Percentiles rank a stretch among this genome's conserved stretches.
These are phyloP conservation scores for Sorghum bicolor DNA, from an alignment of 176 grass and related monocot species.

Conservation along the genomic window Sorghum_bicolor_NCBIv3 NC_012874.2:3613501-3614000, in stretches of 20 bases:
- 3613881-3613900: constrained; percentile 26
- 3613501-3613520: constrained; percentile 56
- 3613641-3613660: neutral
- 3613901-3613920: neutral
- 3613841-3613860: constrained; percentile 49
- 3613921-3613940: neutral
- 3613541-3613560: constrained; percentile 44
- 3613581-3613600: neutral
- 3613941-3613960: neutral
- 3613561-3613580: neutral
- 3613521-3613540: constrained; percentile 67
- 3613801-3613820: neutral
- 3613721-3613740: constrained; percentile 66
- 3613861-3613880: constrained; percentile 28
- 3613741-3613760: constrained; percentile 9
- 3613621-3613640: neutral
- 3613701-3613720: constrained; percentile 85
- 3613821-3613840: constrained; percentile 43
- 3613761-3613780: constrained; percentile 62
- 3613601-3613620: neutral
- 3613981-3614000: constrained; percentile 50
- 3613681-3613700: constrained; percentile 70
- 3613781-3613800: constrained; percentile 43
- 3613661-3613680: constrained; percentile 40
- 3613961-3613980: neutral